phyloP scores from a whole-genome alignment of 2,329 filamentous ascomycete species.

The Aureobasidium sp. region DNA sequence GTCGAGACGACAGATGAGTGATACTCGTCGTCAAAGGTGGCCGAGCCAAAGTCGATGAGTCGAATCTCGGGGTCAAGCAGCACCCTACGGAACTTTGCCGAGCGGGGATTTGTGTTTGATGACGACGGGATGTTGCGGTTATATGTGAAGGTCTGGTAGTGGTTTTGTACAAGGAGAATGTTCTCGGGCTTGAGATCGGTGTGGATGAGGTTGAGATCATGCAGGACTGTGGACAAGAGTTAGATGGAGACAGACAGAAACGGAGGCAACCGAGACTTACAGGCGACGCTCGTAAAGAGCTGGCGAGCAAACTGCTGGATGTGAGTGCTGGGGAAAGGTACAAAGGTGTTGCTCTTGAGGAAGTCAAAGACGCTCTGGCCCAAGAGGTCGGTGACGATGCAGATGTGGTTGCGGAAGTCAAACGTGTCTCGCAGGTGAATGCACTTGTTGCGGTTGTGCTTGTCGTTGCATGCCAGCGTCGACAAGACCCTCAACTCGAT shows the following conservation, averaged over 20 bases:
- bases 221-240: conserved; percentile 56
- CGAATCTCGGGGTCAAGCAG: conserved; percentile 58
- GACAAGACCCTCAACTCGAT: conserved; percentile 91
- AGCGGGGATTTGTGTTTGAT: conserved; percentile 48
- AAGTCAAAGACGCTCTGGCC: conserved; percentile 98
- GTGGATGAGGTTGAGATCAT: conserved; percentile 95
- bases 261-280: conserved; percentile 47
- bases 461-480: conserved; percentile 85
- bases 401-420: conserved; percentile 95
- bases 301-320: conserved; percentile 96
- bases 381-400: conserved; percentile 67
- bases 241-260: conserved; percentile 19
- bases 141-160: conserved; percentile 61
- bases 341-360: conserved; percentile 87
- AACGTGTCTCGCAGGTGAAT: conserved; percentile 96
- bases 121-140: conserved; percentile 59
- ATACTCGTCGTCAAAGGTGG: conserved; percentile 61
- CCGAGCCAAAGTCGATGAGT: conserved; percentile 59
- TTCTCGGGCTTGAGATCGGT: conserved; percentile 68
- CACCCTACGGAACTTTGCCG: conserved; percentile 54
- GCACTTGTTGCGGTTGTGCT: conserved; percentile 86
- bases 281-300: conserved; percentile 95
- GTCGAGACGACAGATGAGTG: conserved; percentile 61
- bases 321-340: conserved; percentile 95
- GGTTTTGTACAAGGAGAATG: conserved; percentile 56